Conservation (phyloP, 306 rosid species). For the Vicia sativa region DNA sequence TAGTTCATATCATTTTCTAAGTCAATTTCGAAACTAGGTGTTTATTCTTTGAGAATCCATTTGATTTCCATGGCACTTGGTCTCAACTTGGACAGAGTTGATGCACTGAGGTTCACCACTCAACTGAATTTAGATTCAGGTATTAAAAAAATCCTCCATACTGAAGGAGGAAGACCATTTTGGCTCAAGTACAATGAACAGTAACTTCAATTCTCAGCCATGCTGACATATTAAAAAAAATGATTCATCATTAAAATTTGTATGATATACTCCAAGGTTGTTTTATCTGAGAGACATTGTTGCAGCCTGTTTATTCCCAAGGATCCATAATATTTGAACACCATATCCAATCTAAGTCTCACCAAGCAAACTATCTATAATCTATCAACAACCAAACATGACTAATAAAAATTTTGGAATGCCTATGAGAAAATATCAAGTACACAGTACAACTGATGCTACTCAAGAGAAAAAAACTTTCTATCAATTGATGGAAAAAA, state of each 20-base stretch:
- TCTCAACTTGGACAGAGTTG: slow-evolving; percentile 10
- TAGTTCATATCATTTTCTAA: slow-evolving; percentile 8
- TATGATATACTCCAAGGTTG: background rate
- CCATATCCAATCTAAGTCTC: background rate
- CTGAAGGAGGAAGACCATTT: background rate
- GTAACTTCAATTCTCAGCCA: background rate
- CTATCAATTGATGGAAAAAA: background rate
- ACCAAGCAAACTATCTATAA: background rate
- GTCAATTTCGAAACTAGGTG: background rate
- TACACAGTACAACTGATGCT: slow-evolving; percentile 24
- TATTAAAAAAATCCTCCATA: background rate
- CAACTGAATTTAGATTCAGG: background rate
- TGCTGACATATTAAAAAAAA: background rate
- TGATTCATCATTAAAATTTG: background rate
- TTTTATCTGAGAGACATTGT: background rate
- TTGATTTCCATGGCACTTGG: background rate
- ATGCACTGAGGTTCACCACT: background rate
- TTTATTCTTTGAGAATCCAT: background rate
- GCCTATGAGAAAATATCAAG: background rate
- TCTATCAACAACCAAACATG: background rate
- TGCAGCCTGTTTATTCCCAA: background rate
- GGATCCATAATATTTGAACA: background rate
- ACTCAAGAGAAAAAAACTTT: background rate
- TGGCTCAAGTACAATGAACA: background rate
- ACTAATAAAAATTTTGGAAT: slow-evolving; percentile 7